Conservation (phyloP, 2,329 filamentous ascomycete genomes). For the Aspergillus proliferans region DNA sequence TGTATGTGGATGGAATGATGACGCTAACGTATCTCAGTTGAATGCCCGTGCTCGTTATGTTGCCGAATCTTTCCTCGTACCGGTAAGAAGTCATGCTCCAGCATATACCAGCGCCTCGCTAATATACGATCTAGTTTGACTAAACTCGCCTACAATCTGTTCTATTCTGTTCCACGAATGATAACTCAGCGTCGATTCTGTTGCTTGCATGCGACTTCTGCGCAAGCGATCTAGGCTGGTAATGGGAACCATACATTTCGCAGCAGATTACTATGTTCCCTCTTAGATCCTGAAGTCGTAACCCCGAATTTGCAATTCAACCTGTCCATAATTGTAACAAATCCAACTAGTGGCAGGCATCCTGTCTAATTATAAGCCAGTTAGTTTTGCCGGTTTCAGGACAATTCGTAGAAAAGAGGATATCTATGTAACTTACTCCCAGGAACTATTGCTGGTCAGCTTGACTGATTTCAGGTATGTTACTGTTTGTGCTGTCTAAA, state of each 20-base stretch:
- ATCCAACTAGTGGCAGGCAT: background rate
- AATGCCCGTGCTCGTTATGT: slow-evolving; percentile 97
- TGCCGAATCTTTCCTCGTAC: slow-evolving; percentile 95
- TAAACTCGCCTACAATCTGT: slow-evolving; percentile 17
- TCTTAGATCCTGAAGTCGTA: slow-evolving; percentile 7
- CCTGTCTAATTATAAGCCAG: no score
- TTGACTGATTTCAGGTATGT: background rate
- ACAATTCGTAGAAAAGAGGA: no score
- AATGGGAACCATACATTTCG: slow-evolving; percentile 10
- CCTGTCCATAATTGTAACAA: background rate
- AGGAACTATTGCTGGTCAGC: background rate
- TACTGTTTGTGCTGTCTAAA: background rate
- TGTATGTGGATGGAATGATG: background rate
- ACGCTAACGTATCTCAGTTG: slow-evolving; percentile 52
- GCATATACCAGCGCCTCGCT: background rate
- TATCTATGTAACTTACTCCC: no score
- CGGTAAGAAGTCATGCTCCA: slow-evolving; percentile 49
- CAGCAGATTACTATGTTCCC: slow-evolving; percentile 7
- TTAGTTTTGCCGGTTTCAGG: no score
- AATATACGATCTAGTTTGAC: slow-evolving; percentile 22
- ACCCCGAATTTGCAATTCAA: background rate
- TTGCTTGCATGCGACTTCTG: slow-evolving; percentile 8
- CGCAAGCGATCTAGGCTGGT: slow-evolving; percentile 20
- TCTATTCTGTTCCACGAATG: slow-evolving; percentile 7
- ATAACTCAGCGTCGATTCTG: no score